Percentiles rank a stretch among this genome's conserved stretches.
These are phyloP conservation scores for sunflower (Helianthus annuus) DNA, from an alignment of 129 eudicot species.

Conservation along the genomic window DNA sequence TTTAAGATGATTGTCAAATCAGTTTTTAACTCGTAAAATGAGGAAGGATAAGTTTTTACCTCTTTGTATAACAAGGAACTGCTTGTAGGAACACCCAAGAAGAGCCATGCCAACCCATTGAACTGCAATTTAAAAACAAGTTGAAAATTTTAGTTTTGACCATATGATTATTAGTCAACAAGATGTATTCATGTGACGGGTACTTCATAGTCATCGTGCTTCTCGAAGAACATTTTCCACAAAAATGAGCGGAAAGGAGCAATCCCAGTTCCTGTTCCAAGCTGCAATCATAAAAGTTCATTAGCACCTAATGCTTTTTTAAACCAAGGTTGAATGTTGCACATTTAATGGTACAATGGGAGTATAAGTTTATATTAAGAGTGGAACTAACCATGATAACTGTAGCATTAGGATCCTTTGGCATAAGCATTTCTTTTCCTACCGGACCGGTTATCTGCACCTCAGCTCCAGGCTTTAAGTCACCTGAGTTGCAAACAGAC, in stretches of 20 bases:
- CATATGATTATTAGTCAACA: slow-evolving; percentile 1
- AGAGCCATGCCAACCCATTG: slow-evolving; percentile 99
- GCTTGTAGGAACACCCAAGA: slow-evolving; percentile 99
- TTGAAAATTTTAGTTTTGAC: not conserved
- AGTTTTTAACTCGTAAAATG: too few relatives aligned
- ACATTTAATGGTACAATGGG: not conserved
- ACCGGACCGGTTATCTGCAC: slow-evolving; percentile 95
- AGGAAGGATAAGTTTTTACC: slow-evolving; percentile 40
- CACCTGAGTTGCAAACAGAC: slow-evolving; percentile 55
- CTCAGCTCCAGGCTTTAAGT: slow-evolving; percentile 86
- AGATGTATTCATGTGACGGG: not conserved
- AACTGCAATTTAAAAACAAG: slow-evolving; percentile 49
- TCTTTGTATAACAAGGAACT: slow-evolving; percentile 96
- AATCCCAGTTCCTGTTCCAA: slow-evolving; percentile 98
- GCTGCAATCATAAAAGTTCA: slow-evolving; percentile 46
- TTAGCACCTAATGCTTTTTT: slow-evolving; percentile 6
- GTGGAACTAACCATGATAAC: slow-evolving; percentile 64
- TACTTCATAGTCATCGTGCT: slow-evolving; percentile 91
- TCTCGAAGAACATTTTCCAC: slow-evolving; percentile 99
- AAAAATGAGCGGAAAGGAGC: slow-evolving; percentile 97
- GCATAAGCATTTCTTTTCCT: slow-evolving; percentile 99
- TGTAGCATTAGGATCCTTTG: slow-evolving; percentile 96
- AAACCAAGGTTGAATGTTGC: not conserved
- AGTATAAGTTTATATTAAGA: not conserved
- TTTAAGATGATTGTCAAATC: not conserved